Evolutionary conservation across 768 basidiomycete species (phyloP), one percentile per base, ranked within the genome.

Genomic region (Collybia nuda): DNA sequence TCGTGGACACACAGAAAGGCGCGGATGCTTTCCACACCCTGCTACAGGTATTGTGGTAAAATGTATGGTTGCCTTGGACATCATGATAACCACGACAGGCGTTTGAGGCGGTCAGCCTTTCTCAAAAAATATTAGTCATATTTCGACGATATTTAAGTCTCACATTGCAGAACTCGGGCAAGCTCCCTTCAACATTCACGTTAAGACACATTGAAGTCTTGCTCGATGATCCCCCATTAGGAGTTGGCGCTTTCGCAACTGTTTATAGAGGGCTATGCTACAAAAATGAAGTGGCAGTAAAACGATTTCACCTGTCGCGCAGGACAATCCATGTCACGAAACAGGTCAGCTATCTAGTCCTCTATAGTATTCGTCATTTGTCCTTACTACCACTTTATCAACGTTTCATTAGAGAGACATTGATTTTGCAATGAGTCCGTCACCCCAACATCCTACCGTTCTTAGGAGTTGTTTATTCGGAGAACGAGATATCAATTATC

Each of bases 391-490:
- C 9, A 11, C 11, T 2, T 39, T 7, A 40, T 11, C 22, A 62
- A 59, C 51, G 44, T 2, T 53, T 62, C 40, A 37, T 62, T 12
- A 56, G 53, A 22, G 63, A 64, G 39, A 58, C 61, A 11, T 46
- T 56, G 15, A 58, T 61, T 18, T 55, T 58, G 36, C 60, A 54
- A 15, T 52, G 59, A 5, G 48, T 62, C 19, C 32, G 42, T 38
- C 62, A 61, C 44, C 59, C 63, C 5, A 60, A 60, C 23, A 42
- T 63, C 28, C 50, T 65, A 17, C 52, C 60, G 0, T 65, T 61
- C 47, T 48, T 59, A 11, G 63, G 61, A 14, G 24, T 61, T 23
- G 54, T 61, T 40, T 45, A 57, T 47, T 51, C 56, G 35, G 44
- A 53, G 1, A 21, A 35, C 5, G 46, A 57, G 12, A 37, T 61